Evolutionary conservation across 2,329 filamentous ascomycete genomes (phyloP).

Genomic region (Fusarium euwallaceae): DNA sequence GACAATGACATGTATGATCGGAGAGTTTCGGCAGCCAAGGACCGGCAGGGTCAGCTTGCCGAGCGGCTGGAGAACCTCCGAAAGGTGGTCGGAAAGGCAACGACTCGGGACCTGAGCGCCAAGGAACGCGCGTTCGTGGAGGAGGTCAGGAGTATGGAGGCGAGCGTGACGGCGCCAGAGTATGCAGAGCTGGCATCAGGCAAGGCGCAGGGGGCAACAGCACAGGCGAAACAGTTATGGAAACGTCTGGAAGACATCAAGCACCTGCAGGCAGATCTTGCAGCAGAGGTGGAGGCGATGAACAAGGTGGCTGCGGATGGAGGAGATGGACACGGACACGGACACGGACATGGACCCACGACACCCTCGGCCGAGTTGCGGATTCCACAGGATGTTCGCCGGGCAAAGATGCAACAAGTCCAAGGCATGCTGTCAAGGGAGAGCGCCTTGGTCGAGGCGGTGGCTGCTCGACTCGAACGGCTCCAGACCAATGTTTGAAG

Average conservation of each 20-base stretch:
- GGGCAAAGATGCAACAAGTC: slow-evolving; percentile 74
- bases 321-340: background rate
- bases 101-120: slow-evolving; percentile 58
- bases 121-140: slow-evolving; percentile 62
- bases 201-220: slow-evolving; percentile 47
- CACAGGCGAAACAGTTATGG: slow-evolving; percentile 62
- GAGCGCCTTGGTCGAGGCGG: slow-evolving; percentile 75
- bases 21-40: slow-evolving; percentile 67
- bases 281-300: slow-evolving; percentile 63
- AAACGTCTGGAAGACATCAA: slow-evolving; percentile 70
- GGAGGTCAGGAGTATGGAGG: slow-evolving; percentile 68
- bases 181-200: slow-evolving; percentile 47
- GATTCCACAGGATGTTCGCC: slow-evolving; percentile 72
- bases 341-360: slow-evolving; percentile 33
- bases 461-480: slow-evolving; percentile 72
- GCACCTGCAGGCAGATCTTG: slow-evolving; percentile 65
- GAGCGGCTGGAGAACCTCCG: slow-evolving; percentile 71
- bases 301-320: slow-evolving; percentile 48
- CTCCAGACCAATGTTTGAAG: slow-evolving; percentile 55
- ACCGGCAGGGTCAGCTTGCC: slow-evolving; percentile 68
- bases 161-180: slow-evolving; percentile 57
- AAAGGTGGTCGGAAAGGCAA: slow-evolving; percentile 57
- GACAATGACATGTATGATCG: slow-evolving; percentile 70
- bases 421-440: slow-evolving; percentile 74
- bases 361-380: slow-evolving; percentile 58